A percentile compares a stretch with the other conserved stretches of the same genome.
Conservation (phyloP, 805 yeast species). For the Candida sanyiensis region DNA sequence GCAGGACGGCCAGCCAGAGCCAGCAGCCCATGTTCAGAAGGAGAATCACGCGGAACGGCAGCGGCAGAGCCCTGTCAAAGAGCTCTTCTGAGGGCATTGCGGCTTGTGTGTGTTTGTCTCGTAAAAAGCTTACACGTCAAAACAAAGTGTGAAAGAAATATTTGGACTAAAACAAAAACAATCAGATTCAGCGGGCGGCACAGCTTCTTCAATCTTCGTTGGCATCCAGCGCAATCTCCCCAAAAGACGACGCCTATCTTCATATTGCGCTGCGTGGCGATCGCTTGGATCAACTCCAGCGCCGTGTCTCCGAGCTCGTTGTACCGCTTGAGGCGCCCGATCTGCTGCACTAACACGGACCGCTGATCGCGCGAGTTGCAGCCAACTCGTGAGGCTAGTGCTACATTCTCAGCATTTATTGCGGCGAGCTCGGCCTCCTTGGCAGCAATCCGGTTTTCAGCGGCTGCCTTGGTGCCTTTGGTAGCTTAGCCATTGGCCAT, state of each 20-base stretch:
- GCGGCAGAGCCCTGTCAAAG: slow-evolving; percentile 10
- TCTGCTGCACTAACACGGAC: slow-evolving; percentile 49
- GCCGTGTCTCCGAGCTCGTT: slow-evolving; percentile 63
- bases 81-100: slow-evolving; percentile 14
- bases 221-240: slow-evolving; percentile 42
- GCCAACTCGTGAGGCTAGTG: too few relatives aligned
- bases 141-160: not conserved
- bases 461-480: too few relatives aligned
- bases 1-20: slow-evolving; percentile 11
- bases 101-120: too few relatives aligned
- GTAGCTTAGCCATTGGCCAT: too few relatives aligned
- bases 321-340: slow-evolving; percentile 46
- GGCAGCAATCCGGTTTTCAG: slow-evolving; percentile 8
- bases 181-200: not conserved
- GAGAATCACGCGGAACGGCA: slow-evolving; percentile 13
- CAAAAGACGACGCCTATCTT: slow-evolving; percentile 42
- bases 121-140: not conserved
- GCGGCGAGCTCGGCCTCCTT: slow-evolving; percentile 11
- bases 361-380: too few relatives aligned
- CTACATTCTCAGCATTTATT: slow-evolving; percentile 10
- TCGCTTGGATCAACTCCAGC: slow-evolving; percentile 47
- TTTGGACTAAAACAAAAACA: not conserved
- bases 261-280: slow-evolving; percentile 52
- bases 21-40: slow-evolving; percentile 10
- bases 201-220: not conserved